Conservation (phyloP, 202 grass and related monocot species). For the Digitaria exilis region DNA sequence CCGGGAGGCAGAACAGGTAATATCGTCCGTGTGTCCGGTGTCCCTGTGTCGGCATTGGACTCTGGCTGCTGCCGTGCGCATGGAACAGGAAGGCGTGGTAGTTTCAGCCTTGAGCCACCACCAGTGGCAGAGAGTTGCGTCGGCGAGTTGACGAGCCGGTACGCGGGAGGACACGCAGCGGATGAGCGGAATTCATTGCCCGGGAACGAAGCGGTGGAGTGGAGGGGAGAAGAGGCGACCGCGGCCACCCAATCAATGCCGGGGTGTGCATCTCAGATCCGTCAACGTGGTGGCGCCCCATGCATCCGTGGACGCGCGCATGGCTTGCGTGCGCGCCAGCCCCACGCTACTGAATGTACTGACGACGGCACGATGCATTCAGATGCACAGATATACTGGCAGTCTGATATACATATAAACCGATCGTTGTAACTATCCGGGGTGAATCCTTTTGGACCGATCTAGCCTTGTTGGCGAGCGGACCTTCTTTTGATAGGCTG, state of each 20-base stretch:
- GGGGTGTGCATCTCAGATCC: conserved; percentile 9
- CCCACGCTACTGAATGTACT: neutral
- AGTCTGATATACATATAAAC: no score
- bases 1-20: neutral
- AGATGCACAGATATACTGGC: no score
- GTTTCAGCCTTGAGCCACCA: neutral
- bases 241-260: conserved; percentile 4
- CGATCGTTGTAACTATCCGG: no score
- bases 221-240: neutral
- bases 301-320: neutral
- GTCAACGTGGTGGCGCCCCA: conserved; percentile 43
- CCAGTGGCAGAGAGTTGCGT: neutral
- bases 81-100: neutral
- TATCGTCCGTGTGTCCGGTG: neutral
- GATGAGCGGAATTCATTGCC: conserved; percentile 4
- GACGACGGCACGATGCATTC: neutral
- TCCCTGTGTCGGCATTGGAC: conserved; percentile 10
- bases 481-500: neutral
- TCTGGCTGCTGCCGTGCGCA: no score
- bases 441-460: no score
- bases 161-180: neutral
- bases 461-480: neutral
- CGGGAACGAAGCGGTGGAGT: no score
- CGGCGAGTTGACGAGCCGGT: neutral
- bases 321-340: neutral